Evolutionary conservation across 2,329 filamentous ascomycete species (phyloP), one percentile per base, ranked within the genome.

Genomic region (Ceratocystis diversiconidia): DNA sequence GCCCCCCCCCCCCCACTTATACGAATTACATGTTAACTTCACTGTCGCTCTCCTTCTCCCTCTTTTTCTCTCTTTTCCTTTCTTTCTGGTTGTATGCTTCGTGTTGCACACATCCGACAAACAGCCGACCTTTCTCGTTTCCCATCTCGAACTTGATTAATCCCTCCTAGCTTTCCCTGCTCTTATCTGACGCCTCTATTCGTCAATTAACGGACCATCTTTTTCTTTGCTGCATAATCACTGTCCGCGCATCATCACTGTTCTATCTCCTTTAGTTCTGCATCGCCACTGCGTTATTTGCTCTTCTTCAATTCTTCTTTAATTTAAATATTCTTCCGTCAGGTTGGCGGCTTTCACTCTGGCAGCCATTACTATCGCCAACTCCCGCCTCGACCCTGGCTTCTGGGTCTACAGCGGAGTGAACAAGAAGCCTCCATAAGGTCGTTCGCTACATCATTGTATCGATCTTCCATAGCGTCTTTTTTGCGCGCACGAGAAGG

Each of bases 341-440:
- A 55, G 50, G 64, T 66, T 68, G 66, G 66, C 66, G 66, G 55
- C 62, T 61, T 64, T 68, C 66, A 67, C 66, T 67, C 66, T 67
- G 66, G 66, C 66, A 65, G 60, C 43, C 50, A 48, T 52, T 60
- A 67, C 63, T 52, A 63, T 63, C 46, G 66, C 52, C 63, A 63
- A 61, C 82, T 92, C 90, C 84, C 89, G 95, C 80, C 87, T 92
- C 77, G 90, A 90, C 82, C 92, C 91, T 78, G 86, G 86, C 76
- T 86, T 86, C 82, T 90, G 91, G 91, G 91, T 95, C 85, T 92
- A 92, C 78, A 86, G 86, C 82, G 92, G 92, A 88, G 89, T 91
- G 81, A 90, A 94, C 82, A 94, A 91, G 82, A 92, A 95, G 80
- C 92, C 94, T 76, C 92, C 92, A 82, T 97, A 97, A 96, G 63